Percentiles rank a stretch among this genome's conserved stretches.
These are phyloP conservation scores for Saitozyma podzolica DNA, from an alignment of 768 basidiomycete genomes.

Conservation along the genomic window DNA sequence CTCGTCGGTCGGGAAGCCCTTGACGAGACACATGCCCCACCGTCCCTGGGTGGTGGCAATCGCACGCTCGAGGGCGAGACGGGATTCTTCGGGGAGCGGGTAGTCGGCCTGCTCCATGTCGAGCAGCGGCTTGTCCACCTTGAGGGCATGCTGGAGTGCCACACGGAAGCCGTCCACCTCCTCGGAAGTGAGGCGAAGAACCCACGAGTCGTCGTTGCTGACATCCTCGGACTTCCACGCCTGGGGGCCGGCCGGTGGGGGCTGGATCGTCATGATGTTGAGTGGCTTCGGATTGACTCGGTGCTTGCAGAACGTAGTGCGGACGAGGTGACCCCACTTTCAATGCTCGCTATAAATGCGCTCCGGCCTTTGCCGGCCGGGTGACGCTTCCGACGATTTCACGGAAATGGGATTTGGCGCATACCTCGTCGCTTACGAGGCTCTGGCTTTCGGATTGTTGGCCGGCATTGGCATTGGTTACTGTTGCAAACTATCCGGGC, in stretches of 20 bases:
- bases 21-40: conserved; percentile 10
- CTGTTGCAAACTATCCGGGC: too few species aligned
- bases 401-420: too few species aligned
- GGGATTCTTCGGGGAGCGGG: conserved; percentile 1
- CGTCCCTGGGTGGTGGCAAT: conserved; percentile 2
- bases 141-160: background rate
- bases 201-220: background rate
- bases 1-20: conserved; percentile 9
- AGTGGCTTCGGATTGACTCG: too few species aligned
- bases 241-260: conserved; percentile 1
- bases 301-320: too few species aligned
- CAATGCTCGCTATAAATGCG: too few species aligned
- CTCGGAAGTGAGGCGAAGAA: conserved; percentile 2
- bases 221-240: conserved; percentile 4
- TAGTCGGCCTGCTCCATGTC: conserved; percentile 9
- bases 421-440: too few species aligned
- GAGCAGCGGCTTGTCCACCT: conserved; percentile 5
- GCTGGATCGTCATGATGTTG: conserved; percentile 3
- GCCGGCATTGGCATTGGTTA: too few species aligned
- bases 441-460: too few species aligned
- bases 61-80: conserved; percentile 6
- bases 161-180: conserved; percentile 5
- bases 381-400: too few species aligned
- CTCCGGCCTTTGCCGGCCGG: too few species aligned
- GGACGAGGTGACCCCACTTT: too few species aligned